Evolutionary conservation across 768 basidiomycete genomes (phyloP).

Genomic region (Suillus plorans): DNA sequence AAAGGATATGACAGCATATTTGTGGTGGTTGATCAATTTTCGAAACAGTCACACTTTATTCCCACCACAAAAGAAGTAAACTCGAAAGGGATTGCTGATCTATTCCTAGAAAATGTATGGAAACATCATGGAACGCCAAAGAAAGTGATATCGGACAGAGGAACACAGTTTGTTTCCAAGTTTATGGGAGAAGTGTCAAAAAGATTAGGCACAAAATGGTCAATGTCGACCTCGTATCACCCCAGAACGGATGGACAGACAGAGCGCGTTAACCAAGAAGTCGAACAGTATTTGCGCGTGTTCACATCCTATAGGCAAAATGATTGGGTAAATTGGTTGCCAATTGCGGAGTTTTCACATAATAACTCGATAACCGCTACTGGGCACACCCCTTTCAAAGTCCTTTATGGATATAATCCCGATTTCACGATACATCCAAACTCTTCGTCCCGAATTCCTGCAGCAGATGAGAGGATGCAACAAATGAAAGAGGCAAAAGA

Average conservation of each 20-base stretch:
- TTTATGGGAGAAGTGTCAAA: background rate
- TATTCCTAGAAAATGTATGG: slow-evolving; percentile 1
- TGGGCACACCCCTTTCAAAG: slow-evolving; percentile 30
- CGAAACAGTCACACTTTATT: background rate
- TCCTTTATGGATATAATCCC: background rate
- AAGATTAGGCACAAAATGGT: background rate
- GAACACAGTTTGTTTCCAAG: slow-evolving; percentile 3
- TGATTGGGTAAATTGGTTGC: slow-evolving; percentile 35
- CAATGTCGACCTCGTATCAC: slow-evolving; percentile 36
- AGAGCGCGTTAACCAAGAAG: slow-evolving; percentile 34
- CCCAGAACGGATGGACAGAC: slow-evolving; percentile 42
- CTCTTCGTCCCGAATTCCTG: slow-evolving; percentile 2
- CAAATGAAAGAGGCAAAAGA: slow-evolving; percentile 17
- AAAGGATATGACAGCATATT: slow-evolving; percentile 4
- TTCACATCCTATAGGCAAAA: slow-evolving; percentile 32
- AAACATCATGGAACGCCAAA: slow-evolving; percentile 3
- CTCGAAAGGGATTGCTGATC: background rate
- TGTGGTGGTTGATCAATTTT: background rate
- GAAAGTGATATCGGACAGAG: background rate
- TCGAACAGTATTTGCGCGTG: slow-evolving; percentile 38
- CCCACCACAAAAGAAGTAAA: background rate
- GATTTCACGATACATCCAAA: background rate
- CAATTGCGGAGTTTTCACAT: slow-evolving; percentile 33
- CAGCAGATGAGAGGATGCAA: slow-evolving; percentile 11
- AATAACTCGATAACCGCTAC: slow-evolving; percentile 31